A percentile compares a stretch with the other conserved stretches of the same genome.
These are phyloP conservation scores for Discostella pseudostelligera DNA, from an alignment of 108 stramenopile species.

Conservation along the genomic window DNA sequence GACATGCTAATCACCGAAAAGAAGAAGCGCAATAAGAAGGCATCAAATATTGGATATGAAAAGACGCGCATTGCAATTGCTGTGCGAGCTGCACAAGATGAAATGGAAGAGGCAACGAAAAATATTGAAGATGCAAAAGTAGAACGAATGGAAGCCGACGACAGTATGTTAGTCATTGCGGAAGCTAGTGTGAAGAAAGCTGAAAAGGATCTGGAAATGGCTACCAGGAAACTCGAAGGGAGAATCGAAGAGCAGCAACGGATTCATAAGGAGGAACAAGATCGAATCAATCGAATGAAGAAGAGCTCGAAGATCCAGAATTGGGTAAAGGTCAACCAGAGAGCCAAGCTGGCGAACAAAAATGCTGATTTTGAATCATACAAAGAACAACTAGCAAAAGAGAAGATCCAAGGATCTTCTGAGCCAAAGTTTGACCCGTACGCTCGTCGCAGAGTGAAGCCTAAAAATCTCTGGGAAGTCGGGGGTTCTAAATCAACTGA, in stretches of 20 bases:
- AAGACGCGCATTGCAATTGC: conserved; percentile 76
- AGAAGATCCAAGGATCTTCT: conserved; percentile 37
- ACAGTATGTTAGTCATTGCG: conserved; percentile 29
- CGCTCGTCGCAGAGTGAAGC: conserved; percentile 84
- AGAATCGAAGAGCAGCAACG: conserved; percentile 52
- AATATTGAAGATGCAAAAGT: conserved; percentile 60
- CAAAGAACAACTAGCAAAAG: conserved; percentile 51
- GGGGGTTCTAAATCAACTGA: conserved; percentile 54
- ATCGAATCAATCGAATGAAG: conserved; percentile 56
- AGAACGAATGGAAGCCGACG: conserved; percentile 42
- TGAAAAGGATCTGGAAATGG: conserved; percentile 47
- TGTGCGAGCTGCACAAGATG: conserved; percentile 68
- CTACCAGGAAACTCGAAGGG: conserved; percentile 52
- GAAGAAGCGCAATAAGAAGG: conserved; percentile 64
- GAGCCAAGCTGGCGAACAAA: conserved; percentile 68
- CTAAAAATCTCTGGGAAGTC: conserved; percentile 90
- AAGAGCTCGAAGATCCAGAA: conserved; percentile 61
- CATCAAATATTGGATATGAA: conserved; percentile 72
- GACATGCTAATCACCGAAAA: conserved; percentile 63
- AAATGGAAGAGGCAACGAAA: conserved; percentile 46
- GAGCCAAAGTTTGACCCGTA: conserved; percentile 79
- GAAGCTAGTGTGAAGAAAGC: conserved; percentile 33
- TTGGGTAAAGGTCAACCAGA: conserved; percentile 86
- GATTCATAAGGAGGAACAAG: conserved; percentile 50
- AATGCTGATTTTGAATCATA: conserved; percentile 69